A percentile compares a stretch with the other conserved stretches of the same genome.
These are phyloP conservation scores for Chimonanthus salicifolius DNA, from an alignment of 164 flowering plant species.

Conservation along the genomic window DNA sequence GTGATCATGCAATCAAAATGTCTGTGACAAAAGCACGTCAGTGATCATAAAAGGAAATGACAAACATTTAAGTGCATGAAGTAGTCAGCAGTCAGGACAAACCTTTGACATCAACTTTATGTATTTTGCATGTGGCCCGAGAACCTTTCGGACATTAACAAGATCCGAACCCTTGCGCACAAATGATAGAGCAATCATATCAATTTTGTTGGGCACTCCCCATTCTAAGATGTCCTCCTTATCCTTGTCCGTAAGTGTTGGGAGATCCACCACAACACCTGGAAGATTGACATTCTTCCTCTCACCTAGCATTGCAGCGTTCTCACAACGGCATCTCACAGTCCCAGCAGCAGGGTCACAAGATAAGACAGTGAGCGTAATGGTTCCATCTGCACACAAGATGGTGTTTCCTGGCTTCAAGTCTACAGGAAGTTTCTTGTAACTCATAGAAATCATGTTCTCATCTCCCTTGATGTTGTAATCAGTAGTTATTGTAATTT, in stretches of 20 bases:
- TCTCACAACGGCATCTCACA: constrained; percentile 76
- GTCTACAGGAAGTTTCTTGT: constrained; percentile 68
- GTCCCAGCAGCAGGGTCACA: constrained; percentile 64
- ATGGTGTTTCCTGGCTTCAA: constrained; percentile 70
- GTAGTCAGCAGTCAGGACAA: not conserved
- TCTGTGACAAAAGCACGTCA: not conserved
- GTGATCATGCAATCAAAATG: not conserved
- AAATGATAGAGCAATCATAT: constrained; percentile 84
- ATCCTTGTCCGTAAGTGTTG: constrained; percentile 80
- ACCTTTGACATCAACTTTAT: constrained; percentile 81
- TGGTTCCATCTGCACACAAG: constrained; percentile 78
- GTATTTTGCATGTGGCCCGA: constrained; percentile 66
- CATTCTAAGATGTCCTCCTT: constrained; percentile 70
- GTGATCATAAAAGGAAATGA: not conserved
- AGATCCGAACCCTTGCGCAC: constrained; percentile 88
- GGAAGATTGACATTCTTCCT: constrained; percentile 86
- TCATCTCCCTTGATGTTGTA: constrained; percentile 59
- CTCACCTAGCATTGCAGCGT: constrained; percentile 68
- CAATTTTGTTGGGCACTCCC: constrained; percentile 84
- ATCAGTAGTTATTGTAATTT: constrained; percentile 61
- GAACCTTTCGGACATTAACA: constrained; percentile 71
- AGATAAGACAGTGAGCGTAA: constrained; percentile 58
- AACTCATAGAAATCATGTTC: constrained; percentile 68
- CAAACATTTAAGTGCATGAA: not conserved
- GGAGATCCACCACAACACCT: constrained; percentile 83